A percentile compares a stretch with the other conserved stretches of the same genome.
phyloP scores from a whole-genome alignment of 352 stramenopile species.

The Saprolegnia diclina region DNA sequence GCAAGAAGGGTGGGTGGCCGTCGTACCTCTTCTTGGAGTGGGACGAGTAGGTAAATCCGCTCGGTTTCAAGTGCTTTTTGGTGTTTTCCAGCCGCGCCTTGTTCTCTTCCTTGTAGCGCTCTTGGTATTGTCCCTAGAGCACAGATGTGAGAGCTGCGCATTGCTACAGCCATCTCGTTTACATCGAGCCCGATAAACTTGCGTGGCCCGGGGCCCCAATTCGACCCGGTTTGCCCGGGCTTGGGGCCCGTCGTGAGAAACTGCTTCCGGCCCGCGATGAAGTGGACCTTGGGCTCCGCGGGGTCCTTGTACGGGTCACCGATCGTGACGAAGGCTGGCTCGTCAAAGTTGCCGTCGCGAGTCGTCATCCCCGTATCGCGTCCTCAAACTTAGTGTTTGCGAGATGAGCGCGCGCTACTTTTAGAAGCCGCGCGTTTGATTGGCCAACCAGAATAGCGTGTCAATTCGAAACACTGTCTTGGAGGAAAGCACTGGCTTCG shows the following conservation, averaged over 20 bases:
- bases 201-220: slow-evolving; percentile 51
- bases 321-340: slow-evolving; percentile 57
- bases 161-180: background rate
- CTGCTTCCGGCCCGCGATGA: slow-evolving; percentile 53
- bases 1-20: background rate
- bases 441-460: no score
- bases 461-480: no score
- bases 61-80: slow-evolving; percentile 59
- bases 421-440: no score
- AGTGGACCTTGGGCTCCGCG: slow-evolving; percentile 44
- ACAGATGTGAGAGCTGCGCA: background rate
- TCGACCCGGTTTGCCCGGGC: slow-evolving; percentile 49
- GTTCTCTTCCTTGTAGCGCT: slow-evolving; percentile 65
- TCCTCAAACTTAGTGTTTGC: no score
- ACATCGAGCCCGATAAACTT: slow-evolving; percentile 54
- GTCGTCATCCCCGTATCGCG: background rate
- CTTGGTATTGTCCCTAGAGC: slow-evolving; percentile 44
- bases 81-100: slow-evolving; percentile 67
- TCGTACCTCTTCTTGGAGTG: slow-evolving; percentile 51
- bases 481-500: no score
- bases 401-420: no score
- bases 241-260: slow-evolving; percentile 72
- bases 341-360: slow-evolving; percentile 62
- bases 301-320: slow-evolving; percentile 49
- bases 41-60: slow-evolving; percentile 59